Conservation (phyloP, 768 basidiomycete genomes). For the Naganishia onofrii region DNA sequence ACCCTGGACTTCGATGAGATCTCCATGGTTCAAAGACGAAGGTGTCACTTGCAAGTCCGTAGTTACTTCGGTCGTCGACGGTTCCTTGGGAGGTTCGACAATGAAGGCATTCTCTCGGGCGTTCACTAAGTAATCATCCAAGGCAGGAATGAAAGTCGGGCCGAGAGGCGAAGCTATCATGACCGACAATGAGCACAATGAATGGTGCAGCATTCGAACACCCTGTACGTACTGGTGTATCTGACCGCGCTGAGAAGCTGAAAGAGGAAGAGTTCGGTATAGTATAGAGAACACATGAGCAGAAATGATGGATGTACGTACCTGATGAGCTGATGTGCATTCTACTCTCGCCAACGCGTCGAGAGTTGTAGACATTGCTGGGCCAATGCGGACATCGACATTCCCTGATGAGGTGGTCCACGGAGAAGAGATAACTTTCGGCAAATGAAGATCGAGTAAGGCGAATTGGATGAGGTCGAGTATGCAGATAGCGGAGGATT, state of each 20-base stretch:
- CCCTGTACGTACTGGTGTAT: slow-evolving; percentile 7
- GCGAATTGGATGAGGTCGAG: too few relatives aligned
- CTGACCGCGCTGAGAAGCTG: slow-evolving; percentile 14
- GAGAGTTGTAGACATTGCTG: slow-evolving; percentile 10
- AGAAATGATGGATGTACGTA: background rate
- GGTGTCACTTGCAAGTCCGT: background rate
- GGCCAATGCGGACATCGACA: background rate
- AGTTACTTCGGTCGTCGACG: background rate
- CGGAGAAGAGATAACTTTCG: too few relatives aligned
- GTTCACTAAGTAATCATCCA: slow-evolving; percentile 25
- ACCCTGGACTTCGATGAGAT: slow-evolving; percentile 32
- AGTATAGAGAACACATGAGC: background rate
- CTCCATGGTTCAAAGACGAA: slow-evolving; percentile 30
- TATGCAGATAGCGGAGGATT: too few relatives aligned
- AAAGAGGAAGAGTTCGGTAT: background rate
- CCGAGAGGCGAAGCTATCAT: slow-evolving; percentile 28
- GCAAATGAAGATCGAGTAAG: too few relatives aligned
- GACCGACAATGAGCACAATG: background rate
- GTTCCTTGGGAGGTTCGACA: background rate
- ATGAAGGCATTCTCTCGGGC: slow-evolving; percentile 2
- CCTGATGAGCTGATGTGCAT: slow-evolving; percentile 21
- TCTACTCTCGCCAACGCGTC: slow-evolving; percentile 18
- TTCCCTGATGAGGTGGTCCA: background rate
- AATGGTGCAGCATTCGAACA: too few relatives aligned
- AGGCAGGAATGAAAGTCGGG: slow-evolving; percentile 27